A percentile compares a stretch with the other conserved stretches of the same genome.
phyloP scores from a whole-genome alignment of 805 yeast species.

The Isabelozyma pseudorhagii region DNA sequence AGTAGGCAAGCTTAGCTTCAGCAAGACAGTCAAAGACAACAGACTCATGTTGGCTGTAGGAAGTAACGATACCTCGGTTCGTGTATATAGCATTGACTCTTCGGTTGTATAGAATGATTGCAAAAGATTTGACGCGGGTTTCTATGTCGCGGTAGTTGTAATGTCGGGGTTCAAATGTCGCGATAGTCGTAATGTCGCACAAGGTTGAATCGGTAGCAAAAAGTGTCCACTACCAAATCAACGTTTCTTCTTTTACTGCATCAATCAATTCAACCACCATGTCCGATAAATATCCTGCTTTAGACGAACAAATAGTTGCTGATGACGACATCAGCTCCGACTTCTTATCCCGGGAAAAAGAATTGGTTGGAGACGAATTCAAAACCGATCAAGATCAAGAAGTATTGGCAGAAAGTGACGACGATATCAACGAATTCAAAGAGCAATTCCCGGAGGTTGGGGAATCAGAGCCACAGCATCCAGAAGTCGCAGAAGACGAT shows the following conservation, averaged over 20 bases:
- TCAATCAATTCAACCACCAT: constrained; percentile 24
- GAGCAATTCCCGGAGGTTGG: constrained; percentile 62
- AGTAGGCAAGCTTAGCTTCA: constrained; percentile 61
- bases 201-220: neutral
- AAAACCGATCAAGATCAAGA: constrained; percentile 60
- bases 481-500: constrained; percentile 15
- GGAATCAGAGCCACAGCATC: constrained; percentile 12
- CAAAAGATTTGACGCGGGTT: neutral
- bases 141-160: neutral
- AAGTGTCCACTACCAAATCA: neutral
- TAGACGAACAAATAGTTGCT: constrained; percentile 40
- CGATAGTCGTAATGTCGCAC: neutral
- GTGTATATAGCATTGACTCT: constrained; percentile 31
- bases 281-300: constrained; percentile 78
- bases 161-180: neutral
- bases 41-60: constrained; percentile 52
- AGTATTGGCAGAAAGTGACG: constrained; percentile 37
- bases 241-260: neutral
- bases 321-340: constrained; percentile 42
- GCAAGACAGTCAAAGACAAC: constrained; percentile 18
- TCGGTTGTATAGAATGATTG: neutral
- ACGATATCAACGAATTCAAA: constrained; percentile 57
- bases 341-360: constrained; percentile 67
- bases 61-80: constrained; percentile 62
- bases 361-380: constrained; percentile 68